phyloP scores from a whole-genome alignment of 2,329 filamentous ascomycete genomes.

The Talaromyces verruculosus region DNA sequence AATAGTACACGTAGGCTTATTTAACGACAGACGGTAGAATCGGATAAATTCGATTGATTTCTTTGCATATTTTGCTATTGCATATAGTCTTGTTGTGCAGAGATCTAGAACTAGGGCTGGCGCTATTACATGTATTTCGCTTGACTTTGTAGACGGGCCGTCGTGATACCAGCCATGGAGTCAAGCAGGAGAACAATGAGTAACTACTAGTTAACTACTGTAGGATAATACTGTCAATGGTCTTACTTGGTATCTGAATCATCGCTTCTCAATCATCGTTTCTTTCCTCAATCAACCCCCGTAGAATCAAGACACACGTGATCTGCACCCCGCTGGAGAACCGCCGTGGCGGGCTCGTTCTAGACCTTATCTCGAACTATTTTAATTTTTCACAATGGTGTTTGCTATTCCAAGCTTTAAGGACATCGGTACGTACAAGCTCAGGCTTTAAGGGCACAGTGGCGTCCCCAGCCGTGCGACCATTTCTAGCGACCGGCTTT shows the following conservation, averaged over 20 bases:
- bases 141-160: neutral
- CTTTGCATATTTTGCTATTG: neutral
- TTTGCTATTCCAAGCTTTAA: neutral
- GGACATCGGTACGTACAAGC: neutral
- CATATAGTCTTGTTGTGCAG: neutral
- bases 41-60: neutral
- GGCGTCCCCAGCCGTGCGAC: neutral
- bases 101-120: neutral
- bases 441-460: neutral
- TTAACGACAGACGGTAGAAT: neutral
- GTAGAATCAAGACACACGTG: conserved; percentile 6
- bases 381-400: neutral
- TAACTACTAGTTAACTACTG: too few relatives aligned
- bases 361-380: conserved; percentile 7
- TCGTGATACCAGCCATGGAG: neutral
- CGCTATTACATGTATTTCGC: neutral
- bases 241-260: neutral
- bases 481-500: conserved; percentile 13
- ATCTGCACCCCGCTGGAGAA: conserved; percentile 18
- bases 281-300: neutral
- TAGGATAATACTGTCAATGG: too few relatives aligned
- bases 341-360: conserved; percentile 18
- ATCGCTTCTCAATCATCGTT: neutral
- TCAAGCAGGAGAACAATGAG: neutral
- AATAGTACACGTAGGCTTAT: neutral